phyloP scores from a whole-genome alignment of 2,329 filamentous ascomycete species.

The Aureobasidium zeae region DNA sequence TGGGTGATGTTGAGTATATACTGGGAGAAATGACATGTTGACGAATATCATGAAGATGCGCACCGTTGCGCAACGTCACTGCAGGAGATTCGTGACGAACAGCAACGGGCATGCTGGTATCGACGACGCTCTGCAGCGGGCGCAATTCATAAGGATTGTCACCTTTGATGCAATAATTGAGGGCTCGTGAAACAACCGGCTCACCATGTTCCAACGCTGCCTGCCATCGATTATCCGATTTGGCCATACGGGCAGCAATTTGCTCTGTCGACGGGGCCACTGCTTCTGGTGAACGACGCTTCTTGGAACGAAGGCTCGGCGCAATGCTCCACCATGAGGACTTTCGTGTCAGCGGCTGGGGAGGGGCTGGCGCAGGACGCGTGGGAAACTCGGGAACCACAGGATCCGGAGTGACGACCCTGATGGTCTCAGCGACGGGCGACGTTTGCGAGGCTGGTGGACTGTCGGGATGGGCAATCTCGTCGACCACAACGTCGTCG shows the following conservation, averaged over 20 bases:
- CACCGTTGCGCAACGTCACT: conserved; percentile 2
- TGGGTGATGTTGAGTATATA: conserved; percentile 36
- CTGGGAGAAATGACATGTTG: conserved; percentile 35
- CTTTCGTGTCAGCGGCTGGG: conserved; percentile 1
- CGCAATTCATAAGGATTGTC: conserved; percentile 28
- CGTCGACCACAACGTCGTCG: conserved; percentile 30
- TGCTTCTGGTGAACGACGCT: conserved; percentile 2
- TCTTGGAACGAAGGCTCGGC: conserved; percentile 8
- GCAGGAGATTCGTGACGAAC: conserved; percentile 4
- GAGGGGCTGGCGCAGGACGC: background rate
- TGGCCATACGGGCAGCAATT: conserved; percentile 32
- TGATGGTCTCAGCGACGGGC: conserved; percentile 24
- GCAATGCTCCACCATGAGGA: conserved; percentile 11
- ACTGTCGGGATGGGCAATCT: background rate
- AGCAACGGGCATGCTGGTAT: conserved; percentile 15
- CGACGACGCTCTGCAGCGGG: conserved; percentile 19
- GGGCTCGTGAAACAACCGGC: conserved; percentile 26
- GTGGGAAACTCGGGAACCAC: background rate
- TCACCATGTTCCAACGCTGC: conserved; percentile 30
- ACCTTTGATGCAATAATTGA: conserved; percentile 18
- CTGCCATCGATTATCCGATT: conserved; percentile 35
- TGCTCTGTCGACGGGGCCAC: conserved; percentile 30
- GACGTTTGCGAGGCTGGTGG: background rate
- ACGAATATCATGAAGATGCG: conserved; percentile 10
- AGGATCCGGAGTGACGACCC: conserved; percentile 26